Percentiles rank a stretch among this genome's conserved stretches.
These are phyloP conservation scores for Neopestalotiopsis clavispora DNA, from an alignment of 2,329 filamentous ascomycete species.

Conservation along the genomic window DNA sequence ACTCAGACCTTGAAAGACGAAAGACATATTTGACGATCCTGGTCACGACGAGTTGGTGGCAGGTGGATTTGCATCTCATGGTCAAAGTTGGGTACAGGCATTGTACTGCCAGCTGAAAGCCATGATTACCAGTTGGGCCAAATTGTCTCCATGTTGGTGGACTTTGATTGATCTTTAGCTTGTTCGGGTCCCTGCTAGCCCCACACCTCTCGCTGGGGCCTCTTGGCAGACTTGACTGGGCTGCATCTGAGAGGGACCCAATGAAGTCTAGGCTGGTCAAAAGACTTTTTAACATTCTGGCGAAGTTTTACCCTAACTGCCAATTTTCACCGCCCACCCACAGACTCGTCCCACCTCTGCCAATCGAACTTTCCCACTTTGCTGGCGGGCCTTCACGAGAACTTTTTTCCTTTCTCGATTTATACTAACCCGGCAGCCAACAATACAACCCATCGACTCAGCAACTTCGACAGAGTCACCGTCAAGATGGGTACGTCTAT, in stretches of 20 bases:
- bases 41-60: too few relatives aligned
- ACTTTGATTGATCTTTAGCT: too few relatives aligned
- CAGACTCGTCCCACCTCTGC: slow-evolving; percentile 34
- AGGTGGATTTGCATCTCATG: too few relatives aligned
- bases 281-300: slow-evolving; percentile 11
- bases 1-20: too few relatives aligned
- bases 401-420: slow-evolving; percentile 12
- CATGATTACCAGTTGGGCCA: too few relatives aligned
- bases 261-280: neutral
- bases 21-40: too few relatives aligned
- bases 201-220: too few relatives aligned
- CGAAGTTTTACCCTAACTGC: slow-evolving; percentile 49
- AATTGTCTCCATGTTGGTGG: too few relatives aligned
- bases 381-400: slow-evolving; percentile 9
- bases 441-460: slow-evolving; percentile 44
- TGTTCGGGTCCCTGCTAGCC: too few relatives aligned
- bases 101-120: too few relatives aligned
- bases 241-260: neutral
- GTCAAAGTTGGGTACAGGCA: too few relatives aligned
- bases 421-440: slow-evolving; percentile 9
- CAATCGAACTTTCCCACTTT: slow-evolving; percentile 18
- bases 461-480: slow-evolving; percentile 42
- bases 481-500: slow-evolving; percentile 68
- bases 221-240: neutral
- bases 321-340: slow-evolving; percentile 45